Evolutionary conservation across 441 rosid genomes (phyloP).

Genomic region (Caryocar brasiliense): DNA sequence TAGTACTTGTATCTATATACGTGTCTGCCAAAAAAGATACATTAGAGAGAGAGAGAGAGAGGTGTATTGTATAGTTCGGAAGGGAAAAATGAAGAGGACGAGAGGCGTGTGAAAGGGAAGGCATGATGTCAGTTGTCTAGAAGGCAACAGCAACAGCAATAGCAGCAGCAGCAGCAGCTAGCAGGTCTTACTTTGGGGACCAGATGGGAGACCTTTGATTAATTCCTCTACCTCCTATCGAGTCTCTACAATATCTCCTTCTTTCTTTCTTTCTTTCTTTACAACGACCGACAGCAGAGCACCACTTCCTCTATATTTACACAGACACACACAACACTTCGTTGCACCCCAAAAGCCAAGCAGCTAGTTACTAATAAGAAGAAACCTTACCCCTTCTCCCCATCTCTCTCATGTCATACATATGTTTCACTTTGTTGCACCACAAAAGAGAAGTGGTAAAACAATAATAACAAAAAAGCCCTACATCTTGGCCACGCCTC

Average conservation of each 20-base stretch:
- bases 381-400: not conserved
- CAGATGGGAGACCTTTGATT: not conserved
- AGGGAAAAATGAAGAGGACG: too few relatives aligned
- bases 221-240: not conserved
- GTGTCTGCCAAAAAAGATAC: too few relatives aligned
- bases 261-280: not conserved
- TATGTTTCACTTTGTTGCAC: constrained; percentile 28
- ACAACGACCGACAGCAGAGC: constrained; percentile 29
- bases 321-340: constrained; percentile 5
- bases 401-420: too few relatives aligned
- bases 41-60: not conserved
- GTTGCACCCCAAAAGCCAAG: constrained; percentile 38
- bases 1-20: too few relatives aligned
- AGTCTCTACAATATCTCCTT: not conserved
- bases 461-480: not conserved
- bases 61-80: not conserved
- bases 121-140: not conserved
- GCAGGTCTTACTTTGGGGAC: too few relatives aligned
- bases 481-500: constrained; percentile 15
- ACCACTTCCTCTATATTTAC: constrained; percentile 7
- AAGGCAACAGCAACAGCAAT: too few relatives aligned
- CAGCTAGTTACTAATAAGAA: too few relatives aligned
- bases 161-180: too few relatives aligned
- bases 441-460: constrained; percentile 12
- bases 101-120: constrained; percentile 9